Evolutionary conservation across 2,329 filamentous ascomycete species (phyloP).

Genomic region (Emergomyces orientalis): DNA sequence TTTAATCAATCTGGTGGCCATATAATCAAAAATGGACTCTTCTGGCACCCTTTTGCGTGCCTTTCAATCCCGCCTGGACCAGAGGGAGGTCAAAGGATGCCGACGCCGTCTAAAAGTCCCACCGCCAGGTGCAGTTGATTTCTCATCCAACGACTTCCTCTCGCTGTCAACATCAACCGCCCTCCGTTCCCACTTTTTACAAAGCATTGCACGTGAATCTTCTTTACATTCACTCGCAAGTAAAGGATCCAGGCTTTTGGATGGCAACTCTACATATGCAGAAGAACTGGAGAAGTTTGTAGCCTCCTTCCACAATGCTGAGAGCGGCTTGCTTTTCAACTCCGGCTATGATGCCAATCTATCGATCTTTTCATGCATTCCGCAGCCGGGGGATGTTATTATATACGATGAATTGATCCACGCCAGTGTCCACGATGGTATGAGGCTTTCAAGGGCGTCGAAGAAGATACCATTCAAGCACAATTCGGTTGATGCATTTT

Average conservation of each 20-base stretch:
- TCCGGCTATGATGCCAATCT: slow-evolving; percentile 60
- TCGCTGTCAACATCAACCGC: slow-evolving; percentile 44
- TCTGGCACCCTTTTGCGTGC: slow-evolving; percentile 22
- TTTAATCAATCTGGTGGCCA: not conserved
- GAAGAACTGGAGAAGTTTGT: slow-evolving; percentile 51
- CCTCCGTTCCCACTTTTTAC: slow-evolving; percentile 42
- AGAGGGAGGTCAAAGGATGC: slow-evolving; percentile 36
- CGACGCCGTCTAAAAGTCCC: slow-evolving; percentile 42
- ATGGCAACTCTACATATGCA: slow-evolving; percentile 55
- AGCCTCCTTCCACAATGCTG: slow-evolving; percentile 51
- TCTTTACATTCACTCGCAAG: slow-evolving; percentile 42
- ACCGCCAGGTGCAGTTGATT: slow-evolving; percentile 42
- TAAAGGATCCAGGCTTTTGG: slow-evolving; percentile 53
- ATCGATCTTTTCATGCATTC: slow-evolving; percentile 52
- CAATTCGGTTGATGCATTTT: slow-evolving; percentile 35
- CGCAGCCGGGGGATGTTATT: slow-evolving; percentile 53
- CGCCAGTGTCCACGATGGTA: slow-evolving; percentile 69
- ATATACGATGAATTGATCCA: slow-evolving; percentile 69
- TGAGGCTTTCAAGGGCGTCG: slow-evolving; percentile 53
- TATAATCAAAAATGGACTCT: not conserved
- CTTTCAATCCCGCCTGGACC: slow-evolving; percentile 27
- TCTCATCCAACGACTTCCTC: slow-evolving; percentile 59
- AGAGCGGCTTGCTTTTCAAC: slow-evolving; percentile 51
- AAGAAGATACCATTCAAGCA: slow-evolving; percentile 40
- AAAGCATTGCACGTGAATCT: slow-evolving; percentile 34